Percentiles rank a stretch among this genome's conserved stretches.
phyloP scores from a whole-genome alignment of 2,329 filamentous ascomycete genomes.

The Cyphellophora europaea region DNA sequence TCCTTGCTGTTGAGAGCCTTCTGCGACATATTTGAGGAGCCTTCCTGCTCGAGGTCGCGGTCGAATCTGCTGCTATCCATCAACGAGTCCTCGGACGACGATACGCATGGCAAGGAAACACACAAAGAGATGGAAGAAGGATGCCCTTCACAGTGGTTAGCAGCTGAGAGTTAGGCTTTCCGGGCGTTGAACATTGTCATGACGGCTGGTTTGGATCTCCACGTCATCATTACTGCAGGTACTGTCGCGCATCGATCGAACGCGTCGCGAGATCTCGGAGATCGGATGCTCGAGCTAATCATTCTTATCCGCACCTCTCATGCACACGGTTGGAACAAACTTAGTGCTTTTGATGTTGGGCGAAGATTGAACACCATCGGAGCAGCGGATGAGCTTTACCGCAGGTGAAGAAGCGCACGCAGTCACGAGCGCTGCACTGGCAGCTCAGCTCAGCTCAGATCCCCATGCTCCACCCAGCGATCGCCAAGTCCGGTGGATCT shows the following conservation, averaged over 20 bases:
- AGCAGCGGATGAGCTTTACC: too few species aligned
- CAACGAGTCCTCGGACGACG: too few species aligned
- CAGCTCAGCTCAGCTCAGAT: too few species aligned
- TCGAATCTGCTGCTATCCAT: slow-evolving; percentile 47
- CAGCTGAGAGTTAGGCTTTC: not conserved
- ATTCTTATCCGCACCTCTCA: too few species aligned
- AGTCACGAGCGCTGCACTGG: too few species aligned
- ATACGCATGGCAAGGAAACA: not conserved
- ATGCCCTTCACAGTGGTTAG: not conserved
- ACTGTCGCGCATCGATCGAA: not conserved
- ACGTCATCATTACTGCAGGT: not conserved
- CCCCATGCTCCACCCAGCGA: too few species aligned
- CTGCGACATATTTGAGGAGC: slow-evolving; percentile 8
- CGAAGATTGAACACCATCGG: too few species aligned
- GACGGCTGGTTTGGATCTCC: not conserved
- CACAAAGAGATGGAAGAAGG: not conserved
- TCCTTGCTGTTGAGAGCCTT: slow-evolving; percentile 8
- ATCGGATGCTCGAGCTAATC: too few species aligned
- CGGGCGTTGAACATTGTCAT: not conserved
- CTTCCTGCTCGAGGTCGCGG: slow-evolving; percentile 7
- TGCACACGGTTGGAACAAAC: too few species aligned
- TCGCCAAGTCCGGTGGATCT: too few species aligned
- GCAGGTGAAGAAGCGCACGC: too few species aligned
- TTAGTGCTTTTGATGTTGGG: too few species aligned
- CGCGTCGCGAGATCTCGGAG: not conserved